Conservation (phyloP, 768 basidiomycete species). For the Calocera viscosa region DNA sequence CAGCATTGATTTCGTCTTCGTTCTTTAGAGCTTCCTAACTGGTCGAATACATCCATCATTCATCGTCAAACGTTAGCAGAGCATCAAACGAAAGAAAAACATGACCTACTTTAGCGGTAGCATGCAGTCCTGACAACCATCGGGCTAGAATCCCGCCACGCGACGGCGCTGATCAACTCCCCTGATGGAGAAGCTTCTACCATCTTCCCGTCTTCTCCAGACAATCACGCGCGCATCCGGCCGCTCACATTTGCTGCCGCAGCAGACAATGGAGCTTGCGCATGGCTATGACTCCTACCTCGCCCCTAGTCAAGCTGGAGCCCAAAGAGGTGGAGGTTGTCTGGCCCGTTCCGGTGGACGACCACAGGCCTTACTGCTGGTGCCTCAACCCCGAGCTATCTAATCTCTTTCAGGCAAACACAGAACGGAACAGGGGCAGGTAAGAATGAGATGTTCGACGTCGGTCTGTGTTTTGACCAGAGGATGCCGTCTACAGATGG, state of each 20-base stretch:
- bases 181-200: not conserved
- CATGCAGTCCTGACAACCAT: no score
- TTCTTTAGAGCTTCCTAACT: not conserved
- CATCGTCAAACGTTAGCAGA: no score
- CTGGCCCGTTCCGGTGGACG: not conserved
- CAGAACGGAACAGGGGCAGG: not conserved
- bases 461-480: not conserved
- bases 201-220: not conserved
- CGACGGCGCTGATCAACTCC: no score
- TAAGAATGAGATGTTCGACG: not conserved
- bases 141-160: no score
- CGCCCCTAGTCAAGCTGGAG: not conserved
- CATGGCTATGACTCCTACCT: not conserved
- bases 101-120: no score
- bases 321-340: not conserved
- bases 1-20: not conserved
- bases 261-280: not conserved
- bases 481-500: not conserved
- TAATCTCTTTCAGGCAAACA: not conserved
- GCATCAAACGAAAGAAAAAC: no score
- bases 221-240: not conserved
- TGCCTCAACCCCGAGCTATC: not conserved
- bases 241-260: not conserved
- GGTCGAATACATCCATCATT: not conserved
- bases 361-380: not conserved